A percentile compares a stretch with the other conserved stretches of the same genome.
Evolutionary conservation across 345 rosid genomes (phyloP).

Genomic region (Viola odorata): DNA sequence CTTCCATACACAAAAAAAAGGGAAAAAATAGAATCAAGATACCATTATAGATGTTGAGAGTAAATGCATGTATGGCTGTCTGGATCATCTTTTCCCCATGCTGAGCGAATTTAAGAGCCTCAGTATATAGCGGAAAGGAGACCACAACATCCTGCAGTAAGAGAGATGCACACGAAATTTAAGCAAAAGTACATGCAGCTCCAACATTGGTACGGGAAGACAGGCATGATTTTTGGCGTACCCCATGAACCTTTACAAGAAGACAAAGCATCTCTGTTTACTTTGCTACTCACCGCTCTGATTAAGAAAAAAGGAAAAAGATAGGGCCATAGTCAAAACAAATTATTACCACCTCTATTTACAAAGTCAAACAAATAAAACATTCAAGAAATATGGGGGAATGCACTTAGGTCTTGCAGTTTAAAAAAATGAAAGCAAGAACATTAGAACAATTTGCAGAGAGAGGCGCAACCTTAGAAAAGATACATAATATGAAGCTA

Average conservation of each 20-base stretch:
- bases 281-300: slow-evolving; percentile 66
- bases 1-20: background rate
- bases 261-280: slow-evolving; percentile 58
- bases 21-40: slow-evolving; percentile 11
- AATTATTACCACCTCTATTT: no score
- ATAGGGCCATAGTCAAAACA: background rate
- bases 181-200: no score
- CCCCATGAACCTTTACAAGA: slow-evolving; percentile 55
- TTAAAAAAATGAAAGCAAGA: background rate
- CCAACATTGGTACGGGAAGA: no score
- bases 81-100: slow-evolving; percentile 74
- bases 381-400: background rate
- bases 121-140: slow-evolving; percentile 55
- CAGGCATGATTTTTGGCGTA: slow-evolving; percentile 27
- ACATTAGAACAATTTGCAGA: slow-evolving; percentile 2
- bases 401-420: background rate
- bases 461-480: slow-evolving; percentile 46
- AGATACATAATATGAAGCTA: slow-evolving; percentile 53
- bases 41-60: slow-evolving; percentile 60
- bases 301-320: slow-evolving; percentile 11
- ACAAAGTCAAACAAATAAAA: background rate
- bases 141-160: slow-evolving; percentile 46
- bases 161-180: background rate
- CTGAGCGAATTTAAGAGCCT: slow-evolving; percentile 60
- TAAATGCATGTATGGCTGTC: slow-evolving; percentile 67